Evolutionary conservation across 2,329 filamentous ascomycete genomes (phyloP).

Genomic region (Aspergillus sp.): DNA sequence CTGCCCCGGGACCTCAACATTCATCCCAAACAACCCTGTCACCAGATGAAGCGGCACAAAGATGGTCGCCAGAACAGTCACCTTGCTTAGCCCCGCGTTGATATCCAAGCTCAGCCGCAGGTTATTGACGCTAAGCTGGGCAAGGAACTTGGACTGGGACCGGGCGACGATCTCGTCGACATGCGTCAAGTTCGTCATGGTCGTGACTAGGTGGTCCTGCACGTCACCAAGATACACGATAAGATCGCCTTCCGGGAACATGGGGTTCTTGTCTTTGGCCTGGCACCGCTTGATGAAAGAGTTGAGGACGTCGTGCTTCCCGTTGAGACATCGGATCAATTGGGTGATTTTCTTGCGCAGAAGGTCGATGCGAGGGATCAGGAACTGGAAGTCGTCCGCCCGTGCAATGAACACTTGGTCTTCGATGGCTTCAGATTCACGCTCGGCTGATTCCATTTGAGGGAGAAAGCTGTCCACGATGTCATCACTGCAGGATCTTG

Average conservation of each 20-base stretch:
- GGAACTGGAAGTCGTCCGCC: slow-evolving; percentile 78
- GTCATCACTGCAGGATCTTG: slow-evolving; percentile 63
- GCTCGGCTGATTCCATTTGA: slow-evolving; percentile 76
- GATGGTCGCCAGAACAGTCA: slow-evolving; percentile 88
- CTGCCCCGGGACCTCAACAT: slow-evolving; percentile 45
- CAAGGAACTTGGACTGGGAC: slow-evolving; percentile 89
- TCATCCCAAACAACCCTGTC: slow-evolving; percentile 57
- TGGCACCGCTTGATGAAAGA: slow-evolving; percentile 98
- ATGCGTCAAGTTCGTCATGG: slow-evolving; percentile 88
- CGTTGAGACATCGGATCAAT: slow-evolving; percentile 81
- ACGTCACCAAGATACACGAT: slow-evolving; percentile 94
- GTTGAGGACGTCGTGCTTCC: slow-evolving; percentile 93
- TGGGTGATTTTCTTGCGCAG: slow-evolving; percentile 92
- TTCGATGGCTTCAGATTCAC: slow-evolving; percentile 85
- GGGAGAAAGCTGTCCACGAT: slow-evolving; percentile 95
- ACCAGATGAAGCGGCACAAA: slow-evolving; percentile 91
- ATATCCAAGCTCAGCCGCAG: slow-evolving; percentile 80
- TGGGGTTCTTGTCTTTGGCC: slow-evolving; percentile 71
- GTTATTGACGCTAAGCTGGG: slow-evolving; percentile 86
- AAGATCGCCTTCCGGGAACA: slow-evolving; percentile 91
- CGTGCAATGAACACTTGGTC: slow-evolving; percentile 91
- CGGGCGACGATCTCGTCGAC: slow-evolving; percentile 96
- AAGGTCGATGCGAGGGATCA: slow-evolving; percentile 79
- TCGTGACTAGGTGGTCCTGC: slow-evolving; percentile 97
- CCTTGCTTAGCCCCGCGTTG: slow-evolving; percentile 86